A percentile compares a stretch with the other conserved stretches of the same genome.
These are phyloP conservation scores for Rhodosorus marinus DNA, from an alignment of 23 red algal genomes.

Conservation along the genomic window DNA sequence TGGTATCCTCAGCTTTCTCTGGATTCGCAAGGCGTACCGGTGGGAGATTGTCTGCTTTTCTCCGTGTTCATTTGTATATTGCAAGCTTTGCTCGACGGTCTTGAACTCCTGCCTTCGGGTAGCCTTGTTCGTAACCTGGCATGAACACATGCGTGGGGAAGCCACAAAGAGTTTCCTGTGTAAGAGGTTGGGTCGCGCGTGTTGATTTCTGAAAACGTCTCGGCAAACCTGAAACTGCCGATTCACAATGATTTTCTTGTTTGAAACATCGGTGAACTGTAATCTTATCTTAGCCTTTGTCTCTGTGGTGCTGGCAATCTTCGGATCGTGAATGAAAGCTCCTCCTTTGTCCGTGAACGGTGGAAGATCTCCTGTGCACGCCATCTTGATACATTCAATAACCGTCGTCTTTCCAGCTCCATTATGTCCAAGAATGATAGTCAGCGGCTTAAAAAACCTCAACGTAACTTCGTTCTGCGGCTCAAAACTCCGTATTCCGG, in stretches of 20 bases:
- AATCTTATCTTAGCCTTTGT: constrained; percentile 95
- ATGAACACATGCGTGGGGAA: too few species aligned
- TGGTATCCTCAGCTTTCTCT: too few species aligned
- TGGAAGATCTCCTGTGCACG: constrained; percentile 82
- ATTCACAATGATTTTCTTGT: constrained; percentile 49
- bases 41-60: background rate
- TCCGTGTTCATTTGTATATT: constrained; percentile 23
- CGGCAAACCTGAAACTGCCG: constrained; percentile 86
- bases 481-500: constrained; percentile 76
- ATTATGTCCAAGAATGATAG: constrained; percentile 86
- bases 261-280: constrained; percentile 56
- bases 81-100: constrained; percentile 30
- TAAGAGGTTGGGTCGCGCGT: background rate
- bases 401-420: constrained; percentile 96
- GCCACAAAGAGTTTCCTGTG: too few species aligned
- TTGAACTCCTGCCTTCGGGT: constrained; percentile 54
- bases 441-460: constrained; percentile 78
- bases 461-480: constrained; percentile 55
- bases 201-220: constrained; percentile 15
- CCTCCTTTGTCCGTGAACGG: constrained; percentile 74
- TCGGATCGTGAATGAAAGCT: constrained; percentile 92
- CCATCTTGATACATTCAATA: constrained; percentile 93
- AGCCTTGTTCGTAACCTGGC: constrained; percentile 1
- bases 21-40: background rate
- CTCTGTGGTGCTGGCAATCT: constrained; percentile 44